A percentile compares a stretch with the other conserved stretches of the same genome.
Evolutionary conservation across 208 protist genomes (phyloP).

Genomic region (Trypanosoma brucei): DNA sequence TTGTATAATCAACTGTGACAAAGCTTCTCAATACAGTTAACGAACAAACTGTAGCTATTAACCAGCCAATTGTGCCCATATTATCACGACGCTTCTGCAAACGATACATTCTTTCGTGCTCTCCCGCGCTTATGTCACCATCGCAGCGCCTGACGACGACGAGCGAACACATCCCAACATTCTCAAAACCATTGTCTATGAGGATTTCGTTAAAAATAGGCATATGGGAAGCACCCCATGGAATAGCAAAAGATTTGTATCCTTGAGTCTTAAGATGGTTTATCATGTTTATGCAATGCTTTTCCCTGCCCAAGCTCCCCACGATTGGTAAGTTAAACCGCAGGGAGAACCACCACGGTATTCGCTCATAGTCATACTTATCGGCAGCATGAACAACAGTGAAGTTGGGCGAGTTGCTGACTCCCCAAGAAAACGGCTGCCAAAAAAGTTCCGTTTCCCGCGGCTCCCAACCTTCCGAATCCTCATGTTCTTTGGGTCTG

Average conservation of each 20-base stretch:
- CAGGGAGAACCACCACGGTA: conserved; percentile 79
- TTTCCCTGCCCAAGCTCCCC: conserved; percentile 63
- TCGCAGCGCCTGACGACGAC: conserved; percentile 57
- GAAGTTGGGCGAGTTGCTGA: conserved; percentile 57
- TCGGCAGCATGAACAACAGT: conserved; percentile 85
- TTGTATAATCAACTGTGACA: conserved; percentile 39
- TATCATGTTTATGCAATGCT: conserved; percentile 82
- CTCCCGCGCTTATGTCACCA: conserved; percentile 64
- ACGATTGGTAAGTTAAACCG: conserved; percentile 72
- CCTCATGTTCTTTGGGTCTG: conserved; percentile 53
- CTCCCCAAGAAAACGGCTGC: conserved; percentile 88
- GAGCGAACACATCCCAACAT: conserved; percentile 64
- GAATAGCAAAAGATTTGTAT: conserved; percentile 82
- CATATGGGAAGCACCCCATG: conserved; percentile 84
- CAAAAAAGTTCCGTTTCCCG: conserved; percentile 66
- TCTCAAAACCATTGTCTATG: conserved; percentile 73
- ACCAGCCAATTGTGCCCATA: conserved; percentile 23
- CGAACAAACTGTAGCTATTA: conserved; percentile 19
- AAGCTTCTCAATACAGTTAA: conserved; percentile 29
- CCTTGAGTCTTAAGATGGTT: conserved; percentile 39
- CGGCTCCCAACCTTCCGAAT: conserved; percentile 84
- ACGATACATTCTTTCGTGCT: conserved; percentile 44
- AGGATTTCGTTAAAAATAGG: conserved; percentile 85
- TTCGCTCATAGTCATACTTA: conserved; percentile 79
- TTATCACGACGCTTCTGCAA: conserved; percentile 31